phyloP scores from a whole-genome alignment of 2,329 filamentous ascomycete species.

The Cadophora luteo-olivacea region DNA sequence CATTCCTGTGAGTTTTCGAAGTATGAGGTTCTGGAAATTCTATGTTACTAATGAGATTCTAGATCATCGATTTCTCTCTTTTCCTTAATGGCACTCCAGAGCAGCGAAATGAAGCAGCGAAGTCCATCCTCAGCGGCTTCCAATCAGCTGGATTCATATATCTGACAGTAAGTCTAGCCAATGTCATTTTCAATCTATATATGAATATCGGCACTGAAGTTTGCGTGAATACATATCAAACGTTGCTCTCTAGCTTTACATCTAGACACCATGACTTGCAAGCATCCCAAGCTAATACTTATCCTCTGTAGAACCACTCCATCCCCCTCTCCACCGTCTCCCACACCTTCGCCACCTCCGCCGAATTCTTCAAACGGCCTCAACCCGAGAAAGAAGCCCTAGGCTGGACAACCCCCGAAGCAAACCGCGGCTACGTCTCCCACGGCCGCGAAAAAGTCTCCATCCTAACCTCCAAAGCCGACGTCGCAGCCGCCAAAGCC shows the following conservation, averaged over 20 bases:
- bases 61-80: conserved; percentile 81
- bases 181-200: background rate
- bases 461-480: conserved; percentile 31
- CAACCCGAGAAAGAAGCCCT: conserved; percentile 67
- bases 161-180: conserved; percentile 55
- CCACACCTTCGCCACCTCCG: conserved; percentile 70
- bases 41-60: conserved; percentile 18
- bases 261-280: background rate
- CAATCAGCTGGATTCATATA: conserved; percentile 90
- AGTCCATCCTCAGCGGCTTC: conserved; percentile 79
- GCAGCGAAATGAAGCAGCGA: conserved; percentile 69
- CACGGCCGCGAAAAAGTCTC: conserved; percentile 41
- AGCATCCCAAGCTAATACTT: background rate
- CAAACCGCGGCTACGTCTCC: conserved; percentile 77
- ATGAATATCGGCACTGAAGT: background rate
- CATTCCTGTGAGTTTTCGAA: conserved; percentile 57
- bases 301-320: conserved; percentile 62
- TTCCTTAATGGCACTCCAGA: conserved; percentile 69
- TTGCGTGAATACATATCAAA: background rate
- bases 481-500: conserved; percentile 57
- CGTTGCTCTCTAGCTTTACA: no score
- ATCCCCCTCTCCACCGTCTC: conserved; percentile 66
- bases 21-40: background rate
- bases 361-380: conserved; percentile 70
- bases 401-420: conserved; percentile 73